These are phyloP conservation scores for Musa troglodytarum DNA, from an alignment of 176 grass and related monocot genomes.

Conservation along the genomic window DNA sequence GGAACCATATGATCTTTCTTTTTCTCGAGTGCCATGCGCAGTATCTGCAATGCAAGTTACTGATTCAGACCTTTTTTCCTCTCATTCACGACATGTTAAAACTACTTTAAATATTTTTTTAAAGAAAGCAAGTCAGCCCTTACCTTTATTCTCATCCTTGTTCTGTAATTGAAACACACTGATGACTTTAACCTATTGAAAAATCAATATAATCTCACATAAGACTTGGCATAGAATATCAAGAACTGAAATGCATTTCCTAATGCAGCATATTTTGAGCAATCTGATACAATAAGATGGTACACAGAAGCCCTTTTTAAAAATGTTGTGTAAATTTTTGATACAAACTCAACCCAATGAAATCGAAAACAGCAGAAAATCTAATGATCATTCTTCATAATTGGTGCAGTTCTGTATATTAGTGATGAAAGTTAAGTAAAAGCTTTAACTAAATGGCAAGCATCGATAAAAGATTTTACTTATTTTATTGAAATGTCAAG, in stretches of 20 bases:
- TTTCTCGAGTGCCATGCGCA: conserved; percentile 28
- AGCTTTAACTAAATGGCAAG: no score
- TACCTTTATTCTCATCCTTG: conserved; percentile 61
- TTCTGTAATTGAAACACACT: conserved; percentile 54
- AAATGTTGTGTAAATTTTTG: no score
- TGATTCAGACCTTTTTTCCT: background rate
- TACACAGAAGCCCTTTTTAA: background rate
- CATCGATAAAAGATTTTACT: no score
- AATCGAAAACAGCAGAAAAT: background rate
- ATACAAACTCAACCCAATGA: background rate
- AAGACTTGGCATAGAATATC: background rate
- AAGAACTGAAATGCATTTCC: background rate
- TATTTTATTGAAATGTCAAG: no score
- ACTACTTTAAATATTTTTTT: conserved; percentile 6
- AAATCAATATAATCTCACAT: conserved; percentile 1
- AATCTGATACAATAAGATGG: background rate
- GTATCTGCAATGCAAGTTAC: conserved; percentile 37
- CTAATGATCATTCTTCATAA: no score
- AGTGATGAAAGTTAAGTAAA: no score
- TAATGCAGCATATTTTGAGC: no score
- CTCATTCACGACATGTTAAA: background rate
- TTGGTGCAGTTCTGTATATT: no score
- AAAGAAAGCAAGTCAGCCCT: conserved; percentile 7
- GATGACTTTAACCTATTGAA: conserved; percentile 75
- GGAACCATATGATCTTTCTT: conserved; percentile 73